Conservation (phyloP, 106 monocot genomes). For the Phalaenopsis aphrodite region DNA sequence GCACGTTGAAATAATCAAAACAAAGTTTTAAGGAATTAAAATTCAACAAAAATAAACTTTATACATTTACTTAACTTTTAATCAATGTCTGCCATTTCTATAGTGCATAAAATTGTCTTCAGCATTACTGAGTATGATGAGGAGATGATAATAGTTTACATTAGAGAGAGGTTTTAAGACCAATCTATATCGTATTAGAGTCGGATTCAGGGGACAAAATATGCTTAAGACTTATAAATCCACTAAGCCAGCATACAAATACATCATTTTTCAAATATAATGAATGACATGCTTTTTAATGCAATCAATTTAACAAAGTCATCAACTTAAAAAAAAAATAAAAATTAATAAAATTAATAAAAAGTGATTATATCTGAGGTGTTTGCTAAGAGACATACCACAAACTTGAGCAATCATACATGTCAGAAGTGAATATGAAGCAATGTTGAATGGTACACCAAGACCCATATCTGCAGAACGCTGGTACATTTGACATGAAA, state of each 20-base stretch:
- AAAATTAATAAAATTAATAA: no score
- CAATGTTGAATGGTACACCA: conserved; percentile 28
- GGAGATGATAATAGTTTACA: no score
- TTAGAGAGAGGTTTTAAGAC: no score
- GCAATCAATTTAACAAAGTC: background rate
- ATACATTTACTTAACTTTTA: background rate
- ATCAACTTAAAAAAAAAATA: background rate
- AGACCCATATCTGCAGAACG: conserved; percentile 31
- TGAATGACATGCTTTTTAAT: background rate
- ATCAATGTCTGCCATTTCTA: no score
- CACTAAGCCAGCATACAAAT: background rate
- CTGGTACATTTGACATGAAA: conserved; percentile 27
- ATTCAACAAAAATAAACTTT: background rate
- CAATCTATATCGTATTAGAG: no score
- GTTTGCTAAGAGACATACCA: conserved; percentile 8
- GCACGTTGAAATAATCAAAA: background rate
- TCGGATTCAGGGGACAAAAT: no score
- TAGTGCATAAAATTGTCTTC: background rate
- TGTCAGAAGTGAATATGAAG: conserved; percentile 26
- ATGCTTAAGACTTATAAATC: no score
- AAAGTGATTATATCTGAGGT: background rate
- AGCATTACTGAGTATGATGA: background rate
- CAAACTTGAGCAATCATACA: conserved; percentile 29
- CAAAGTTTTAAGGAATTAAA: background rate
- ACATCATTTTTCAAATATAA: background rate